These are phyloP conservation scores for Phialophora chinensis DNA, from an alignment of 2,329 filamentous ascomycete species.

Conservation along the genomic window DNA sequence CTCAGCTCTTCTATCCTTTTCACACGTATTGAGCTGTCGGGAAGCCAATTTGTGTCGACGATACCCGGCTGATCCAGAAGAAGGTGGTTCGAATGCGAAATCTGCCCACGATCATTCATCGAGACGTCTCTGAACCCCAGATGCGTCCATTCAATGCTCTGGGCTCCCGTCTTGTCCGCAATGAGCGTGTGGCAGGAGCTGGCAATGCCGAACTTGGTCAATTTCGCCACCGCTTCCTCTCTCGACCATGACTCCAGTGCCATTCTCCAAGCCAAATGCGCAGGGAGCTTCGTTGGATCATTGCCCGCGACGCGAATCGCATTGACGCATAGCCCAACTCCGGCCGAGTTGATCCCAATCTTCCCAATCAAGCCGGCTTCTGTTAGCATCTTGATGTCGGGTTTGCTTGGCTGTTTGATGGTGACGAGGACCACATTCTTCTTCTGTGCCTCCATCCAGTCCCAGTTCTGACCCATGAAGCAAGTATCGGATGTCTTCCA, in stretches of 20 bases:
- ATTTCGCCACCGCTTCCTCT: slow-evolving; percentile 56
- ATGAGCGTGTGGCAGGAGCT: slow-evolving; percentile 60
- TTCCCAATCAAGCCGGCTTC: slow-evolving; percentile 54
- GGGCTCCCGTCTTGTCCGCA: slow-evolving; percentile 52
- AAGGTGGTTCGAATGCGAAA: slow-evolving; percentile 55
- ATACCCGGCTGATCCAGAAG: slow-evolving; percentile 35
- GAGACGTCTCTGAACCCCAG: slow-evolving; percentile 36
- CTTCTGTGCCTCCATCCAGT: slow-evolving; percentile 58
- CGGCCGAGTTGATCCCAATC: slow-evolving; percentile 53
- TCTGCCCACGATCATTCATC: slow-evolving; percentile 46
- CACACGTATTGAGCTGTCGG: slow-evolving; percentile 40
- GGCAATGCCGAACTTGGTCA: slow-evolving; percentile 55
- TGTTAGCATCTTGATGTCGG: slow-evolving; percentile 59
- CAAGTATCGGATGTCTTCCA: slow-evolving; percentile 51
- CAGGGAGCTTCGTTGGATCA: slow-evolving; percentile 53
- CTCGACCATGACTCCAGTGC: slow-evolving; percentile 55
- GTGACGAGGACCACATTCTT: slow-evolving; percentile 57
- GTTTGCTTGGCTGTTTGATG: slow-evolving; percentile 48
- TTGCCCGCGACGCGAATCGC: slow-evolving; percentile 59
- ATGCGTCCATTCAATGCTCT: slow-evolving; percentile 56
- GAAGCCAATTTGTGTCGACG: slow-evolving; percentile 17
- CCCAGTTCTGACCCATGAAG: slow-evolving; percentile 63
- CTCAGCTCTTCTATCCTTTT: slow-evolving; percentile 40
- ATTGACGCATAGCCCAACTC: slow-evolving; percentile 62
- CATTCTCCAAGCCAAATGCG: slow-evolving; percentile 60